Evolutionary conservation across 257 asterid genomes (phyloP).

Genomic region (Misopates orontium): DNA sequence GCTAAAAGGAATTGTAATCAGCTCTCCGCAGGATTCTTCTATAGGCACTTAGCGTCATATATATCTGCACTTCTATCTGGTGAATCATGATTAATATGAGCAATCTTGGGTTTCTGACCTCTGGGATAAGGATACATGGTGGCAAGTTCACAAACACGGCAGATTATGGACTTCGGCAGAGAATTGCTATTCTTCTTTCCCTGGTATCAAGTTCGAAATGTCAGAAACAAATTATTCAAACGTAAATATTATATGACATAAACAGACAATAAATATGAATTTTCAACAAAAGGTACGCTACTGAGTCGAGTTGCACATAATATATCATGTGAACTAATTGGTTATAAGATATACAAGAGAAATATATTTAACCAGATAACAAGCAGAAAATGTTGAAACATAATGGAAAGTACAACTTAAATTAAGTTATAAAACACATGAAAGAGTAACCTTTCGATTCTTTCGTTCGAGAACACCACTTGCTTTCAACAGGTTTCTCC

Average conservation of each 20-base stretch:
- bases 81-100: conserved; percentile 29
- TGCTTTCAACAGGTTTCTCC: conserved; percentile 98
- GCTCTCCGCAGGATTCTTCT: conserved; percentile 49
- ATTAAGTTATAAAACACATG: neutral
- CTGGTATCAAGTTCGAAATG: conserved; percentile 39
- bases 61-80: conserved; percentile 51
- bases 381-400: conserved; percentile 12
- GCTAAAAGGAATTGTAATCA: conserved; percentile 20
- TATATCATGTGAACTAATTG: neutral
- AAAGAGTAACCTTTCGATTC: conserved; percentile 50
- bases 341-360: neutral
- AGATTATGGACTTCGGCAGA: conserved; percentile 70
- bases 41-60: conserved; percentile 52
- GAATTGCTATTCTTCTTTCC: conserved; percentile 77
- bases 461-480: conserved; percentile 61
- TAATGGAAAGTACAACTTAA: neutral
- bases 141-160: conserved; percentile 76
- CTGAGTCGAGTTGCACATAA: neutral
- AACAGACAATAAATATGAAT: neutral
- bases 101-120: conserved; percentile 49
- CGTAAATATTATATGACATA: neutral
- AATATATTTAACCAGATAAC: neutral
- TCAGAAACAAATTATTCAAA: neutral
- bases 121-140: conserved; percentile 79
- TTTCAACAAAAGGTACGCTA: neutral